Evolutionary conservation across 2,329 filamentous ascomycete genomes (phyloP).

Genomic region (Talaromyces sp.): DNA sequence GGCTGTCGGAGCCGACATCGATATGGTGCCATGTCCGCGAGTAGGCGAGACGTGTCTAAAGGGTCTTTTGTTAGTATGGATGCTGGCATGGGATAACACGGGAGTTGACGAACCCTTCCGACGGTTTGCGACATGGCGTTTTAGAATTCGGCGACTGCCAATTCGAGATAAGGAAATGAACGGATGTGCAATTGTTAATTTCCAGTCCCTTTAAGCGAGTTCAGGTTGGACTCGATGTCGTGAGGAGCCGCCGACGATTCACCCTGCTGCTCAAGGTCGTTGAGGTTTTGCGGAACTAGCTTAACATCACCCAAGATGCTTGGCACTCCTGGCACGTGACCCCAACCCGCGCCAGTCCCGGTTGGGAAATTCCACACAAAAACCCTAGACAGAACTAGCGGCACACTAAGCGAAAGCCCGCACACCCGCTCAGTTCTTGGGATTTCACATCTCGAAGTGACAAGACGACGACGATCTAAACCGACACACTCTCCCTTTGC

Average conservation of each 20-base stretch:
- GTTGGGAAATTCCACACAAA: conserved; percentile 11
- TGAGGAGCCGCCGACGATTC: background rate
- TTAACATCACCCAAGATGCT: background rate
- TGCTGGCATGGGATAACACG: background rate
- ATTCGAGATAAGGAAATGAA: background rate
- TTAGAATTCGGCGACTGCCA: background rate
- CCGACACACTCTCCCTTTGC: conserved; percentile 30
- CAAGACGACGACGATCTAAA: conserved; percentile 25
- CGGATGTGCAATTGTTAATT: background rate
- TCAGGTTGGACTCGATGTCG: background rate
- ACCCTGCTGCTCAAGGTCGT: background rate
- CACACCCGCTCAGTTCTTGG: conserved; percentile 20
- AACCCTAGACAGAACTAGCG: conserved; percentile 26
- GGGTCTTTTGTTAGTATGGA: background rate
- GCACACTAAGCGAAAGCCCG: conserved; percentile 39
- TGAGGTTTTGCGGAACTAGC: conserved; percentile 1
- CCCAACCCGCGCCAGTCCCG: background rate
- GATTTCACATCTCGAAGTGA: conserved; percentile 27
- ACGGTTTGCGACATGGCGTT: conserved; percentile 40
- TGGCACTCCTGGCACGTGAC: conserved; percentile 10
- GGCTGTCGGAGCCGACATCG: conserved; percentile 63
- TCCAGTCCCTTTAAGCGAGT: no score
- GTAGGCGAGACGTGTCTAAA: conserved; percentile 90
- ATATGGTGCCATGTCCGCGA: conserved; percentile 93
- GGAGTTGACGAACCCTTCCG: conserved; percentile 33